Evolutionary conservation across 768 basidiomycete genomes (phyloP).

Genomic region (Phylloporus rhodoxanthus): DNA sequence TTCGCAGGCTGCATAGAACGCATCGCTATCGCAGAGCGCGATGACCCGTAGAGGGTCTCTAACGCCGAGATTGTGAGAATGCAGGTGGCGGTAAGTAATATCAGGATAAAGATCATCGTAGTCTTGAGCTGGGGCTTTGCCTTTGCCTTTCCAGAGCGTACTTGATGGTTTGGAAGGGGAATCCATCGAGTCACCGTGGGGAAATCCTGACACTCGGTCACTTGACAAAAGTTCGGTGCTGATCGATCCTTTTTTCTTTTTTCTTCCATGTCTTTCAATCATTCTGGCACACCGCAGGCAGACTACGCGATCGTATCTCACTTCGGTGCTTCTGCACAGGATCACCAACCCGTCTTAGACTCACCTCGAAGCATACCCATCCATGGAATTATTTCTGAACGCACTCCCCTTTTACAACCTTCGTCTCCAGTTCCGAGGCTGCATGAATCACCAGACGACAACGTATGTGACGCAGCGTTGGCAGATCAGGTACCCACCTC

Average conservation of each 20-base stretch:
- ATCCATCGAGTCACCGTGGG: background rate
- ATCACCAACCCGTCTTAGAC: slow-evolving; percentile 7
- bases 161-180: slow-evolving; percentile 11
- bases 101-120: slow-evolving; percentile 57
- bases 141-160: slow-evolving; percentile 51
- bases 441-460: slow-evolving; percentile 41
- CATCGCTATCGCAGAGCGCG: slow-evolving; percentile 87
- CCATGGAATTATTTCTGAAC: slow-evolving; percentile 31
- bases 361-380: slow-evolving; percentile 19
- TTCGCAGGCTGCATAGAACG: slow-evolving; percentile 82
- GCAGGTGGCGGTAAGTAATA: slow-evolving; percentile 77
- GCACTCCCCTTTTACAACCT: slow-evolving; percentile 48
- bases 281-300: slow-evolving; percentile 32
- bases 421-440: slow-evolving; percentile 52
- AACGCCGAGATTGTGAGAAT: slow-evolving; percentile 60
- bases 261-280: slow-evolving; percentile 15
- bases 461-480: background rate
- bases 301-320: slow-evolving; percentile 61
- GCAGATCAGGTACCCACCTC: slow-evolving; percentile 20
- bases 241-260: too few relatives aligned
- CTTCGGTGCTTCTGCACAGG: slow-evolving; percentile 32
- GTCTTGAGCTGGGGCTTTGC: slow-evolving; percentile 38
- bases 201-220: background rate
- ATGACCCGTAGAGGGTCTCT: slow-evolving; percentile 77
- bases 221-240: too few relatives aligned